Percentiles rank a stretch among this genome's conserved stretches.
Conservation (phyloP, 345 rosid species). For the Odontarrhena argentea region DNA sequence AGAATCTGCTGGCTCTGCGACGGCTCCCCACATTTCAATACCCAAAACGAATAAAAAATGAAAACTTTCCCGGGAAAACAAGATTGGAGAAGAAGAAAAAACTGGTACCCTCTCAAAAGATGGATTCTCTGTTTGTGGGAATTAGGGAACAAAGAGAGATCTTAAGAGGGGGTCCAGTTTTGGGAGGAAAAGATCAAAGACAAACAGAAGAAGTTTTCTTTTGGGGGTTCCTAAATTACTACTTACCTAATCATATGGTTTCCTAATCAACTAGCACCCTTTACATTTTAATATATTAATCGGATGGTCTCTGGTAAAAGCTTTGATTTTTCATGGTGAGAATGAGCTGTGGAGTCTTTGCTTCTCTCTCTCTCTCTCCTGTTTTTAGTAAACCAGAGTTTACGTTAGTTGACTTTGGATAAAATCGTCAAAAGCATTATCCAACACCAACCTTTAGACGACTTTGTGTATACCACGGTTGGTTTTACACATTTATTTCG, state of each 20-base stretch:
- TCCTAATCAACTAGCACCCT: background rate
- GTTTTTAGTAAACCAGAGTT: background rate
- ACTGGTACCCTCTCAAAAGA: slow-evolving; percentile 36
- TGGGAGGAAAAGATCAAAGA: slow-evolving; percentile 36
- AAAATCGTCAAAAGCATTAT: too few species aligned
- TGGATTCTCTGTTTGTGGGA: slow-evolving; percentile 12
- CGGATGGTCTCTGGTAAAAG: slow-evolving; percentile 14
- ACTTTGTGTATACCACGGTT: too few species aligned
- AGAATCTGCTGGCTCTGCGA: slow-evolving; percentile 78
- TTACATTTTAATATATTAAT: background rate
- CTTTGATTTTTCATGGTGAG: background rate
- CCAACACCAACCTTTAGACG: too few species aligned
- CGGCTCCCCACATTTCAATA: slow-evolving; percentile 65
- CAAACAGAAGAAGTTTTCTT: slow-evolving; percentile 18
- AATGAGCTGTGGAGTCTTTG: background rate
- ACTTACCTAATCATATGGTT: slow-evolving; percentile 15
- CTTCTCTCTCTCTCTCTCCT: background rate
- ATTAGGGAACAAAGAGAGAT: slow-evolving; percentile 6
- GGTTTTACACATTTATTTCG: too few species aligned
- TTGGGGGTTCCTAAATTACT: background rate
- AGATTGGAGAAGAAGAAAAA: slow-evolving; percentile 32
- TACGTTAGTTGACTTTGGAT: background rate
- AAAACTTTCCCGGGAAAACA: slow-evolving; percentile 30
- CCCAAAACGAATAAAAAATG: slow-evolving; percentile 5
- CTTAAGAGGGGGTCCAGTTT: slow-evolving; percentile 33